phyloP scores from a whole-genome alignment of 1,284 basidiomycete genomes.

The Trichosporon sp. region DNA sequence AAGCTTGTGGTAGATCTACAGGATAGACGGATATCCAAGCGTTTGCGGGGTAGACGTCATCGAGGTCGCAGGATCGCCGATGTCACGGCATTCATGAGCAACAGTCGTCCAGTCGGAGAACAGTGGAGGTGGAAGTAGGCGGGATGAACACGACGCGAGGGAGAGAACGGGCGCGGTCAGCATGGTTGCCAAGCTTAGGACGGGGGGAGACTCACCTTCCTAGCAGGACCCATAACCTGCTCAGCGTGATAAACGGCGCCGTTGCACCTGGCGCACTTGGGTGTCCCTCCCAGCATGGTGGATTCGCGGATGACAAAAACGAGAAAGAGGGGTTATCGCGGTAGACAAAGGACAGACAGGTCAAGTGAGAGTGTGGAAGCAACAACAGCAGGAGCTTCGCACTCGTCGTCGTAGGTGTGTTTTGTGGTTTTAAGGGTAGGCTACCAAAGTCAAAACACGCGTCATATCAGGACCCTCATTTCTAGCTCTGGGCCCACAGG shows the following conservation, averaged over 20 bases:
- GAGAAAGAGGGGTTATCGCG: neutral
- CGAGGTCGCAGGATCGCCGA: neutral
- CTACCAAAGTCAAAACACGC: neutral
- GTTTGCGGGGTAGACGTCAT: neutral
- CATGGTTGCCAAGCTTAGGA: neutral
- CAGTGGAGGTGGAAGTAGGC: neutral
- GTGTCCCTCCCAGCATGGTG: conserved; percentile 36
- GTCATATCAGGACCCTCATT: conserved; percentile 3
- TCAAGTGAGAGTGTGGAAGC: neutral
- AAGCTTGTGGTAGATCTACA: conserved; percentile 50
- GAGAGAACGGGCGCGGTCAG: neutral
- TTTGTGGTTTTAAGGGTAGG: neutral
- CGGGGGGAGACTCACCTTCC: conserved; percentile 35
- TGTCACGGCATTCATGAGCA: neutral
- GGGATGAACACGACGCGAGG: neutral
- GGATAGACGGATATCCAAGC: neutral
- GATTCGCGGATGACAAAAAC: neutral
- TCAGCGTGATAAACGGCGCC: conserved; percentile 50
- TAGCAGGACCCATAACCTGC: conserved; percentile 47
- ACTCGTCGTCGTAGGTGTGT: neutral
- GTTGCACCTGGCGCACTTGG: conserved; percentile 44
- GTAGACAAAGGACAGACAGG: neutral
- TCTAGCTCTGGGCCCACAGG: neutral
- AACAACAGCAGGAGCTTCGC: neutral
- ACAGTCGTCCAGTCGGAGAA: neutral